Conservation (phyloP, 495 filamentous ascomycete genomes). For the Niebla homalea region DNA sequence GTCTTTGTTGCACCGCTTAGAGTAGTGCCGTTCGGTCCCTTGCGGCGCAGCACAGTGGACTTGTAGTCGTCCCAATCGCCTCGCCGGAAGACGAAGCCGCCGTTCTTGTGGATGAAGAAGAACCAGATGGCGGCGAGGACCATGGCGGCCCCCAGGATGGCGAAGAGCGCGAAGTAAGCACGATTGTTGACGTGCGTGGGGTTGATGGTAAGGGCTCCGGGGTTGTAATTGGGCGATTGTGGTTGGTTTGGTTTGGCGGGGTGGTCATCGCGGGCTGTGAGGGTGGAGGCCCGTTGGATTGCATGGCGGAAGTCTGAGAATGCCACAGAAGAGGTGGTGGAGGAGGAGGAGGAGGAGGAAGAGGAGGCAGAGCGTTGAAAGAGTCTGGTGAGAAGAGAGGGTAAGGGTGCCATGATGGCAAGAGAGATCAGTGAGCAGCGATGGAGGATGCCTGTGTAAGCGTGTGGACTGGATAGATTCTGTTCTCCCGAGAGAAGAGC, state of each 20-base stretch:
- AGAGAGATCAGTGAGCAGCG: not conserved
- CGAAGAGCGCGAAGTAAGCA: constrained; percentile 73
- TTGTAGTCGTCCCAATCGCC: constrained; percentile 98
- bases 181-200: constrained; percentile 71
- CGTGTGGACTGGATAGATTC: not conserved
- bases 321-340: not conserved
- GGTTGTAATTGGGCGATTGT: constrained; percentile 17
- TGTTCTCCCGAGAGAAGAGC: not conserved
- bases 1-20: constrained; percentile 66
- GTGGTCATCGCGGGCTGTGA: constrained; percentile 3
- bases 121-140: constrained; percentile 79
- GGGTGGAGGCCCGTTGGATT: constrained; percentile 7
- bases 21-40: constrained; percentile 75
- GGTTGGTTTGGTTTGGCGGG: not conserved
- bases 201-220: constrained; percentile 39
- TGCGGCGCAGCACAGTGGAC: constrained; percentile 82
- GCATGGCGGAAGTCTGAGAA: constrained; percentile 1
- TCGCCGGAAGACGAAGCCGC: constrained; percentile 74
- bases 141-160: constrained; percentile 64
- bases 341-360: not conserved
- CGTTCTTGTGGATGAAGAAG: constrained; percentile 96
- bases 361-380: not conserved
- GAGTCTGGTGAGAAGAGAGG: constrained; percentile 1
- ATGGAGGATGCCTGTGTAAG: not conserved
- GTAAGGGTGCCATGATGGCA: constrained; percentile 3